Conservation (phyloP, 768 basidiomycete species). For the Exidia glandulosa region DNA sequence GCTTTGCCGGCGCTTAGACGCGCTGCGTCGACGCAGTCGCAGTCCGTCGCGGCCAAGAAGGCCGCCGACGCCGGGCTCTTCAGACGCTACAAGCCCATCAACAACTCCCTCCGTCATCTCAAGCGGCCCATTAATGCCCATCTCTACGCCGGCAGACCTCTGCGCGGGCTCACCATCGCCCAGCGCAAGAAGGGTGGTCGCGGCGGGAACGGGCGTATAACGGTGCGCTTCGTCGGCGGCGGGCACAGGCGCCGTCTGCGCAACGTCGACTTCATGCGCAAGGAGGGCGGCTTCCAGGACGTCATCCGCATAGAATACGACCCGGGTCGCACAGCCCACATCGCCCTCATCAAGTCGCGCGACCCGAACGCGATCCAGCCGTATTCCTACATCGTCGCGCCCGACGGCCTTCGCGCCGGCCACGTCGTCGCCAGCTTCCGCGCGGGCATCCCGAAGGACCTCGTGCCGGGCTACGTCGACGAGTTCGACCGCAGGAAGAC, state of each 20-base stretch:
- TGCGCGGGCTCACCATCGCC: constrained; percentile 71
- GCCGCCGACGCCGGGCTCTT: constrained; percentile 36
- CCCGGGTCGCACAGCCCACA: constrained; percentile 87
- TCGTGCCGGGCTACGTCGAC: constrained; percentile 41
- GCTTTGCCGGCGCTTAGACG: background rate
- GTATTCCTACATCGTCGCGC: constrained; percentile 90
- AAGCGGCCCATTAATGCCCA: constrained; percentile 73
- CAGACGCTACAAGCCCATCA: constrained; percentile 85
- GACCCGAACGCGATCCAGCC: constrained; percentile 32
- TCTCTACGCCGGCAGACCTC: constrained; percentile 74
- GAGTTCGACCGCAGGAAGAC: background rate
- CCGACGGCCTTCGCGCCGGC: constrained; percentile 81
- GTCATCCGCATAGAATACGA: constrained; percentile 96
- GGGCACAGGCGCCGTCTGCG: constrained; percentile 84
- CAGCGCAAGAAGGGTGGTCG: constrained; percentile 80
- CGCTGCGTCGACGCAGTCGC: constrained; percentile 27
- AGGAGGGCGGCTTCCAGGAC: constrained; percentile 71
- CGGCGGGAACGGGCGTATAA: constrained; percentile 72
- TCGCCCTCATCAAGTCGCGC: constrained; percentile 72
- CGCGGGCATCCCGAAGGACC: constrained; percentile 65
- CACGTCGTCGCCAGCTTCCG: constrained; percentile 81
- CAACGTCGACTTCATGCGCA: constrained; percentile 72
- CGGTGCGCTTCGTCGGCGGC: constrained; percentile 81
- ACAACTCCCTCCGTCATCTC: constrained; percentile 80
- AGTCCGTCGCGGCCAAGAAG: constrained; percentile 15